Base-by-base conservation (phyloP, 163 green algal species). In the Smithsoniella earleae region DNA sequence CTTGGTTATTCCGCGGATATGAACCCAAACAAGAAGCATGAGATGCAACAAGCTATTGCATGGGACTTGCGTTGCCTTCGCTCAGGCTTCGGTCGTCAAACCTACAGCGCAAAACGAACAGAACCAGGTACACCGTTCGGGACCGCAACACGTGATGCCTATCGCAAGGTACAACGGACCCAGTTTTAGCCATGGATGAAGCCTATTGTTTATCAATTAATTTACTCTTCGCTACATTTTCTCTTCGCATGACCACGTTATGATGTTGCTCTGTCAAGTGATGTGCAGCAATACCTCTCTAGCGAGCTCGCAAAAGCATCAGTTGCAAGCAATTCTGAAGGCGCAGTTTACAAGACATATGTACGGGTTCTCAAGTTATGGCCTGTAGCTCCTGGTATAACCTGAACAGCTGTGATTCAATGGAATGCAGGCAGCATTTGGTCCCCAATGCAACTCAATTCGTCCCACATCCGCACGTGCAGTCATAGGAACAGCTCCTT, bases 221-320 rank as follows among this genome's bases (percentile, higher is more conserved):
- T 13, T 49, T n/a, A n/a, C n/a, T n/a, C n/a, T n/a, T n/a, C n/a
- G n/a, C n/a, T n/a, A n/a, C n/a, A n/a, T n/a, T n/a, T n/a, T n/a
- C n/a, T n/a, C n/a, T n/a, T n/a, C n/a, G n/a, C n/a, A n/a, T n/a
- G n/a, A n/a, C n/a, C n/a, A n/a, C n/a, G n/a, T n/a, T n/a, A n/a
- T n/a, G n/a, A n/a, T n/a, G n/a, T n/a, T n/a, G n/a, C n/a, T n/a
- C n/a, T n/a, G n/a, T n/a, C n/a, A n/a, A n/a, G n/a, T 18, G 6
- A 13, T 64, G 49, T 38, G 58, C 58, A 69, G 58, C 31, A 43
- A 36, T 69, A 69, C 25, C 58, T 69, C 8, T 69, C 58, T 43
- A 16, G 30, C 3, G 58, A 69, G 18, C 58, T 43, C 4, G 58
- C 58, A 8, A 30, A 33, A 4, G 58, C 58, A 43, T 45, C 27